These are phyloP conservation scores for Aspergillus proliferans DNA, from an alignment of 2,329 filamentous ascomycete species.

Conservation along the genomic window DNA sequence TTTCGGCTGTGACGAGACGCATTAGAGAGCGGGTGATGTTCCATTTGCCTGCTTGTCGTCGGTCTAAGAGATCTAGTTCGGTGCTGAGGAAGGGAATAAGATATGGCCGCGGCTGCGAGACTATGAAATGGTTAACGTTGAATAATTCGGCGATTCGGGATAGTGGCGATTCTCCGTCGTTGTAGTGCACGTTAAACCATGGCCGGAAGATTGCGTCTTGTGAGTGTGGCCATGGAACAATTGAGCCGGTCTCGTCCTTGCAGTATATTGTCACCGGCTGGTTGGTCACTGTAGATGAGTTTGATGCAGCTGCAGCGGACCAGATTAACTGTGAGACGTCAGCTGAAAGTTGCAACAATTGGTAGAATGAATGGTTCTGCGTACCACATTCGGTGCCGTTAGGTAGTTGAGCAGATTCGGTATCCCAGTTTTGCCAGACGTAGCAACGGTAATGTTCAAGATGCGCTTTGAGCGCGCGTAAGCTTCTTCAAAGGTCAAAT, in stretches of 20 bases:
- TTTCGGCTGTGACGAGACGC: slow-evolving; percentile 66
- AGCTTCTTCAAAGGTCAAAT: slow-evolving; percentile 89
- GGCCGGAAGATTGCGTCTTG: slow-evolving; percentile 59
- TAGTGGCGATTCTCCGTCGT: slow-evolving; percentile 61
- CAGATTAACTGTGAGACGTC: slow-evolving; percentile 52
- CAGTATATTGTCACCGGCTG: slow-evolving; percentile 65
- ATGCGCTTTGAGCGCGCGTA: slow-evolving; percentile 78
- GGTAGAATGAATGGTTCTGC: slow-evolving; percentile 29
- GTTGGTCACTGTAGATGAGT: slow-evolving; percentile 51
- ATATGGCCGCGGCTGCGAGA: slow-evolving; percentile 87
- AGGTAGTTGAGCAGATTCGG: slow-evolving; percentile 86
- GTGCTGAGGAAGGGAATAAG: slow-evolving; percentile 77
- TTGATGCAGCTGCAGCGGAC: slow-evolving; percentile 39
- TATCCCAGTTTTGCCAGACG: slow-evolving; percentile 65
- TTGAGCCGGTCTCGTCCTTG: slow-evolving; percentile 66
- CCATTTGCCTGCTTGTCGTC: slow-evolving; percentile 54
- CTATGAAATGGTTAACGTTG: slow-evolving; percentile 92
- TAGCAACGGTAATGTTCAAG: slow-evolving; percentile 85
- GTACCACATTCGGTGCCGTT: slow-evolving; percentile 83
- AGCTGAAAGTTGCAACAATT: not conserved
- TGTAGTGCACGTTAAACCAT: slow-evolving; percentile 60
- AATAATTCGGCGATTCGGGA: slow-evolving; percentile 73
- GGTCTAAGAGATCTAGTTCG: slow-evolving; percentile 67
- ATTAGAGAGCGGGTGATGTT: slow-evolving; percentile 52
- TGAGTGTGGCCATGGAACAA: slow-evolving; percentile 65